Evolutionary conservation across 129 eudicot species (phyloP).

Genomic region (Flaveria bidentis): DNA sequence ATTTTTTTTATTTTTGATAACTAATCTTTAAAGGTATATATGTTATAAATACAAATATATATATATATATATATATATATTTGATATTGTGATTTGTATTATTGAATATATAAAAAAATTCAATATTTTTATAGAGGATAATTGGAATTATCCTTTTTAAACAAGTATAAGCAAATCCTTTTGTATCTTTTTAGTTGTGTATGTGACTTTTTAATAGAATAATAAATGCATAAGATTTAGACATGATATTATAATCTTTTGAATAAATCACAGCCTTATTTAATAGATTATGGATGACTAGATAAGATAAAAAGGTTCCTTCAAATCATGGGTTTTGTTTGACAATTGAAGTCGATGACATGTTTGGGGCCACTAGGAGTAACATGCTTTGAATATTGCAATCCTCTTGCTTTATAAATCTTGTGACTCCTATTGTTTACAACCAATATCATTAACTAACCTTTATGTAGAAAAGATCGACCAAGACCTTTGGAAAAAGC

Average conservation of each 20-base stretch:
- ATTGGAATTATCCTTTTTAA: background rate
- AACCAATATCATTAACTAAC: background rate
- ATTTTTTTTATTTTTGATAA: no score
- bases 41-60: background rate
- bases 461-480: slow-evolving; percentile 3
- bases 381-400: slow-evolving; percentile 32
- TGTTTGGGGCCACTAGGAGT: slow-evolving; percentile 16
- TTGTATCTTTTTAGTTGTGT: background rate
- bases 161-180: background rate
- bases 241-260: background rate
- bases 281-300: background rate
- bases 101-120: background rate
- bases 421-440: slow-evolving; percentile 24
- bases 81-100: background rate
- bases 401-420: slow-evolving; percentile 28
- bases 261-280: background rate
- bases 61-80: background rate
- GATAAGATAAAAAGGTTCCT: slow-evolving; percentile 32
- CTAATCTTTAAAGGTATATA: no score
- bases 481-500: background rate
- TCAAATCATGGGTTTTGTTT: slow-evolving; percentile 31
- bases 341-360: background rate
- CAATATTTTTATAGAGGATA: background rate
- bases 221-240: slow-evolving; percentile 9
- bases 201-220: background rate